Evolutionary conservation across 495 filamentous ascomycete species (phyloP).

Genomic region (Aspergillus campestris): DNA sequence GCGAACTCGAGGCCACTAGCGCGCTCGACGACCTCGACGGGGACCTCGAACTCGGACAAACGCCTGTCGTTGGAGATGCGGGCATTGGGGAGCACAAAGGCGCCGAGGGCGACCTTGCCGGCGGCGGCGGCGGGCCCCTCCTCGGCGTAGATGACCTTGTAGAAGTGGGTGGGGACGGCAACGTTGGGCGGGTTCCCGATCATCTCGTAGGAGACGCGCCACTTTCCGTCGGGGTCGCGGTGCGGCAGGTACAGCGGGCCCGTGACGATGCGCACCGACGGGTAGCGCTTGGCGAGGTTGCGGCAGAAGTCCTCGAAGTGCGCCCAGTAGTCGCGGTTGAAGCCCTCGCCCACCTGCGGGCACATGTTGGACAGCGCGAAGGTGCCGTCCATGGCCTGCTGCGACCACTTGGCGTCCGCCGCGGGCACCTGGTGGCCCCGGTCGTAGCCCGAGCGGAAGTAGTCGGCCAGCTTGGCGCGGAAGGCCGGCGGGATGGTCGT

Average conservation of each 20-base stretch:
- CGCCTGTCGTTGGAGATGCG: slow-evolving; percentile 79
- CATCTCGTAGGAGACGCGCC: slow-evolving; percentile 93
- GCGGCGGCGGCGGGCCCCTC: slow-evolving; percentile 49
- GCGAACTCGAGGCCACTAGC: slow-evolving; percentile 90
- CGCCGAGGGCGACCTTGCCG: slow-evolving; percentile 79
- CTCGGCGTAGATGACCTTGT: slow-evolving; percentile 95
- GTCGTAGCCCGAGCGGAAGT: slow-evolving; percentile 78
- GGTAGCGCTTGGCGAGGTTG: slow-evolving; percentile 69
- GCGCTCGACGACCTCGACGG: slow-evolving; percentile 82
- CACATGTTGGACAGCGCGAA: slow-evolving; percentile 95
- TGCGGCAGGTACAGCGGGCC: slow-evolving; percentile 88
- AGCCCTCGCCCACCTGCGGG: slow-evolving; percentile 93
- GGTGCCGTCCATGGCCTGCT: slow-evolving; percentile 87
- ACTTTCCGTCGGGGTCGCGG: slow-evolving; percentile 79
- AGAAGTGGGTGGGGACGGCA: slow-evolving; percentile 96
- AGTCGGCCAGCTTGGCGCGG: slow-evolving; percentile 84
- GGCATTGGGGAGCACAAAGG: slow-evolving; percentile 93
- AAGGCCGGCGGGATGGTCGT: slow-evolving; percentile 69
- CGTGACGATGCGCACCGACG: slow-evolving; percentile 83
- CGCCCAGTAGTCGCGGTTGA: slow-evolving; percentile 98
- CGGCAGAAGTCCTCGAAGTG: slow-evolving; percentile 95
- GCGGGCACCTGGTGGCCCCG: slow-evolving; percentile 81
- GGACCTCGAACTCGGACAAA: slow-evolving; percentile 85
- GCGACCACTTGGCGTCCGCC: slow-evolving; percentile 92
- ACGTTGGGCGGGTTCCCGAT: slow-evolving; percentile 91